Evolutionary conservation across 2,329 filamentous ascomycete species (phyloP).

Genomic region (Orbilia oligospora): DNA sequence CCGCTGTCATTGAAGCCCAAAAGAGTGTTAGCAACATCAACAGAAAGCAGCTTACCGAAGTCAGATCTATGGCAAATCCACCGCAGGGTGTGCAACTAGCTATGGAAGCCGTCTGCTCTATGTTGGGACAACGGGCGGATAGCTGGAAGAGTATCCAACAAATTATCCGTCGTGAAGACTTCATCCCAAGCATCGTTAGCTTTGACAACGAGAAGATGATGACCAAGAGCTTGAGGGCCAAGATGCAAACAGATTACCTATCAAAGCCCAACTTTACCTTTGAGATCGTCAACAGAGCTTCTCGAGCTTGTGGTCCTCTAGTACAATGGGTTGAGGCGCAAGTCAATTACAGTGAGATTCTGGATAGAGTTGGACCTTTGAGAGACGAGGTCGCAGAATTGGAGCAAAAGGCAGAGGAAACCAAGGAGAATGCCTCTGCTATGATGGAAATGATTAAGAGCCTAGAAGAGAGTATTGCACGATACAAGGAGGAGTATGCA

Average conservation of each 20-base stretch:
- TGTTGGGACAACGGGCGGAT: slow-evolving; percentile 89
- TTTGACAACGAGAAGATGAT: slow-evolving; percentile 97
- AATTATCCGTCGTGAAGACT: slow-evolving; percentile 91
- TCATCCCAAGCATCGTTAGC: slow-evolving; percentile 96
- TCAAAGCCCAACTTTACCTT: slow-evolving; percentile 96
- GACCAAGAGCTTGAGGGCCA: slow-evolving; percentile 83
- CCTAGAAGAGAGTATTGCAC: slow-evolving; percentile 90
- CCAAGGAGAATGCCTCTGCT: slow-evolving; percentile 91
- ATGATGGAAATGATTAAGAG: slow-evolving; percentile 88
- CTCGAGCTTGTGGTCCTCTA: slow-evolving; percentile 94
- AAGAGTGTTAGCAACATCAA: slow-evolving; percentile 99
- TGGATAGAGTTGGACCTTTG: slow-evolving; percentile 92
- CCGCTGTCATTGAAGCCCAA: slow-evolving; percentile 91
- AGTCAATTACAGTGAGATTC: slow-evolving; percentile 96
- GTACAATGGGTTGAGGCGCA: slow-evolving; percentile 98
- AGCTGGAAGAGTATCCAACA: slow-evolving; percentile 93
- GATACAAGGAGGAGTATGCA: slow-evolving; percentile 96
- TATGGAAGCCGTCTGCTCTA: slow-evolving; percentile 93
- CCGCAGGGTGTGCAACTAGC: slow-evolving; percentile 91
- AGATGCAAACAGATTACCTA: slow-evolving; percentile 93
- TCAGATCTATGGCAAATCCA: slow-evolving; percentile 94
- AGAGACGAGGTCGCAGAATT: slow-evolving; percentile 89
- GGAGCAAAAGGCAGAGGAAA: slow-evolving; percentile 89
- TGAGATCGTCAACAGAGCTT: slow-evolving; percentile 94
- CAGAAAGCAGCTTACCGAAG: slow-evolving; percentile 95